Evolutionary conservation across 768 basidiomycete species (phyloP), one percentile per base, ranked within the genome.

Genomic region (Multifurca ochricompacta): DNA sequence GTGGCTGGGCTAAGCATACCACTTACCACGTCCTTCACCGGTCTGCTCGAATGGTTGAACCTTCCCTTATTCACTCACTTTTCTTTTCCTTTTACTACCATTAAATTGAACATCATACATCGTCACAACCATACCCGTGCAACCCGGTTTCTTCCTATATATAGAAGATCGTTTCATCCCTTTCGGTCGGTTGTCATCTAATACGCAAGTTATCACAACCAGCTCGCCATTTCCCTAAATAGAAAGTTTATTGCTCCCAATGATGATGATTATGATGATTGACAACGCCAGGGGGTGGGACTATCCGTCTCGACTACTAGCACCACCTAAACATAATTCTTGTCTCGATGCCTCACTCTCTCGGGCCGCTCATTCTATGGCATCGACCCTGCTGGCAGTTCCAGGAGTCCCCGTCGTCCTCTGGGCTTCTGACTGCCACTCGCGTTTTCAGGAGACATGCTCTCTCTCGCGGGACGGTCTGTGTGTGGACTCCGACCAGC

Each of bases 81-180:
- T 47, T 34, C 37, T 34, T 19, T 45, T 32, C n/a, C 28, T 45
- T 39, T 21, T 52, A 13, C 45, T 48, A n/a, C 45, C 39, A 42
- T 42, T 44, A 41, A 51, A 42, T 42, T 44, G 35, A 51, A 25
- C 25, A 30, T 10, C 37, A 52, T 40, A 18, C 55, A 10, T 51
- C 35, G 45, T 51, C 35, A 39, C 43, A 56, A 56, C 51, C 56
- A 41, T n/a, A 35, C 45, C 51, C 56, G 56, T 36, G 30, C 19
- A 52, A 47, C 27, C 56, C 56, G 51, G 7, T n/a, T 23, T 25
- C 31, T 25, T 8, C 25, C 56, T 42, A 52, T 52, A 57, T 57
- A 41, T 52, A 57, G 56, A 52, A 35, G 21, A 18, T 32, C 44
- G 50, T 57, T 57, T 57, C 56, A 57, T 57, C 56, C 45, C 45